These are phyloP conservation scores for Emydomyces testavorans DNA, from an alignment of 2,329 filamentous ascomycete genomes.

Conservation along the genomic window DNA sequence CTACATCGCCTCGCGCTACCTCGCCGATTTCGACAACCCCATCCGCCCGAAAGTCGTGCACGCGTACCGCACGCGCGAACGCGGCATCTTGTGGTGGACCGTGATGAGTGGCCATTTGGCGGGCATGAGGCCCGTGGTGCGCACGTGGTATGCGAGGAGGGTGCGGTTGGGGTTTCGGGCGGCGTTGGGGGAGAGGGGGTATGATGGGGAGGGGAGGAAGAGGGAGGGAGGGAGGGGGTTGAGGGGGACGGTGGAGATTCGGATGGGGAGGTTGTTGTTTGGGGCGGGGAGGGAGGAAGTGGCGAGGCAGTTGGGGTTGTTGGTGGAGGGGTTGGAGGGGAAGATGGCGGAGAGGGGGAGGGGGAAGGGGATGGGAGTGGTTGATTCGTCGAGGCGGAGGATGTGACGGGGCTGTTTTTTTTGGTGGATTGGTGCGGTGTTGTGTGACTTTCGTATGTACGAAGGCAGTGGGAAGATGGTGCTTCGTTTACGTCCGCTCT, in stretches of 20 bases:
- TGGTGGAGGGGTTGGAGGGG: conserved; percentile 2
- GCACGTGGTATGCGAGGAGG: conserved; percentile 37
- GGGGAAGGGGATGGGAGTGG: too few species aligned
- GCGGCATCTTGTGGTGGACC: conserved; percentile 40
- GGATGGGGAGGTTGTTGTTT: neutral
- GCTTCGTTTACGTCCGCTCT: too few species aligned
- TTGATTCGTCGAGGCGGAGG: too few species aligned
- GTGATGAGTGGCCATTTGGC: conserved; percentile 26
- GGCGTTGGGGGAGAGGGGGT: conserved; percentile 38
- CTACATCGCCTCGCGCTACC: conserved; percentile 25
- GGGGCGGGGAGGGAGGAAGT: neutral
- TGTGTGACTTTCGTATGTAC: too few species aligned
- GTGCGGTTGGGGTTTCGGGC: conserved; percentile 36
- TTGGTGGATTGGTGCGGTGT: too few species aligned
- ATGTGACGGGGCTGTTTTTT: too few species aligned
- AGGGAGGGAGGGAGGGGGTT: neutral
- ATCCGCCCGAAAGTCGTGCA: conserved; percentile 30
- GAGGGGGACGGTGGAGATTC: conserved; percentile 10
- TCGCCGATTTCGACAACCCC: conserved; percentile 11
- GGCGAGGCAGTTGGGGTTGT: neutral
- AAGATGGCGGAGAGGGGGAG: neutral
- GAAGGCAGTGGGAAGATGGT: too few species aligned
- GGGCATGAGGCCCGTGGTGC: conserved; percentile 35
- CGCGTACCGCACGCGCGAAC: conserved; percentile 29
- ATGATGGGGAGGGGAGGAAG: conserved; percentile 26